Evolutionary conservation across 495 filamentous ascomycete species (phyloP).

Genomic region (Tuber umbilicatum): DNA sequence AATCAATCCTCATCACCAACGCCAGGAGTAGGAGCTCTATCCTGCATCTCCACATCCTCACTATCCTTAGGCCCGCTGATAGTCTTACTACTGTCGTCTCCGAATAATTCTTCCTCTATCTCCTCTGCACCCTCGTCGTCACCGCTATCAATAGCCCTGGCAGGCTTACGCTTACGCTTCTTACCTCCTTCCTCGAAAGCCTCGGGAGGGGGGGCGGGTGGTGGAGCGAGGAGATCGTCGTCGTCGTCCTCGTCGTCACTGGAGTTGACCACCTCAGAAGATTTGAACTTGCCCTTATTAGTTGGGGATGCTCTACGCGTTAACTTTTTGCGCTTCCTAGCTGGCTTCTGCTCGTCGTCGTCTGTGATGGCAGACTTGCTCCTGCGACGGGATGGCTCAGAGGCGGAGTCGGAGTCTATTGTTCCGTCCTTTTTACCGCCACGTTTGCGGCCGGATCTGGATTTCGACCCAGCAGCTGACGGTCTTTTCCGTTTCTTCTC

Average conservation of each 20-base stretch:
- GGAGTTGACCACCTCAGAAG: conserved; percentile 69
- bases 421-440: conserved; percentile 64
- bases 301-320: conserved; percentile 46
- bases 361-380: conserved; percentile 42
- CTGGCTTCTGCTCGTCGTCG: conserved; percentile 51
- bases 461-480: conserved; percentile 38
- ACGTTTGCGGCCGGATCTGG: conserved; percentile 12
- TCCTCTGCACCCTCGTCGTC: conserved; percentile 32
- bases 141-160: conserved; percentile 33
- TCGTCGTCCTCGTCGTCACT: conserved; percentile 53
- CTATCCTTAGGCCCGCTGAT: conserved; percentile 18
- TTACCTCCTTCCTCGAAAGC: conserved; percentile 16
- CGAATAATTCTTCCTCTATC: conserved; percentile 35
- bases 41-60: conserved; percentile 33
- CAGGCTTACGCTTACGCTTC: conserved; percentile 33
- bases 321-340: conserved; percentile 57
- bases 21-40: conserved; percentile 33
- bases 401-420: conserved; percentile 45
- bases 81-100: conserved; percentile 22
- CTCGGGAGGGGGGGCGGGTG: conserved; percentile 4
- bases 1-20: conserved; percentile 29
- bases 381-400: conserved; percentile 38
- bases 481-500: conserved; percentile 63
- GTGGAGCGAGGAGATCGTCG: conserved; percentile 37
- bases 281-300: conserved; percentile 62